Base-by-base conservation (phyloP, 2,329 filamentous ascomycete genomes). In the Pyrenophora graminea region DNA sequence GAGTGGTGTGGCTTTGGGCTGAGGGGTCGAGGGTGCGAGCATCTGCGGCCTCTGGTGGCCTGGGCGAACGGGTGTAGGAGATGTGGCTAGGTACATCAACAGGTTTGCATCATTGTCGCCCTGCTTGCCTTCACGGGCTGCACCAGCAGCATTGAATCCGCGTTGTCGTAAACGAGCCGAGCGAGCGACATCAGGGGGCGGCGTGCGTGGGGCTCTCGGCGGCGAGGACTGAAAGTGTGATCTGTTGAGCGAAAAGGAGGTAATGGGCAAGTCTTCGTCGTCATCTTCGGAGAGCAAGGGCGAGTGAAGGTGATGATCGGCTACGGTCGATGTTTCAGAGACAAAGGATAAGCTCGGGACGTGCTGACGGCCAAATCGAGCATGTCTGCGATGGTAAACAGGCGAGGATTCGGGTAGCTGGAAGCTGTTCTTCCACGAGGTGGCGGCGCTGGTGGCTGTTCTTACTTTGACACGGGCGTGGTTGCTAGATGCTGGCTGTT, bases 51-150 rank as follows among this genome's bases (percentile, higher is more conserved):
- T 77, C 47, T 70, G 61, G 17, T 66, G 65, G 15, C 63, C 66
- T n/a, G 62, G 78, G 45, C 87, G 85, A 39, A 90, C 91, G 0
- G 91, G 91, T 0, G 91, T 96, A 1, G 94, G 94, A 6, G 93
- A 97, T 44, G 91, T 90, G 41, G 92, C 92, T 13, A 97, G 84
- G 72, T 93, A 97, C 39, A 94, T 91, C 4, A 96, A 67, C 1
- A 95, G 87, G 66, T 91, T 91, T 5, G 89, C 89, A 25, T 91
- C 92, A 67, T 96, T 90, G 67, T 94, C 87, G 53, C 85, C 87
- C 1, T 87, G 87, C 19, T 82, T 80, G 39, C 76, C 79, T 74
- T 71, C 64, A 68, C 71, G 62, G 62, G 59, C 75, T 58, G 62
- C 76, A 64, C 53, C 76, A 51, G 66, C 66, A 51, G 69, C 66